Percentiles rank a stretch among this genome's conserved stretches.
phyloP scores from a whole-genome alignment of 1,284 basidiomycete genomes.

The Heterobasidion occidentale region DNA sequence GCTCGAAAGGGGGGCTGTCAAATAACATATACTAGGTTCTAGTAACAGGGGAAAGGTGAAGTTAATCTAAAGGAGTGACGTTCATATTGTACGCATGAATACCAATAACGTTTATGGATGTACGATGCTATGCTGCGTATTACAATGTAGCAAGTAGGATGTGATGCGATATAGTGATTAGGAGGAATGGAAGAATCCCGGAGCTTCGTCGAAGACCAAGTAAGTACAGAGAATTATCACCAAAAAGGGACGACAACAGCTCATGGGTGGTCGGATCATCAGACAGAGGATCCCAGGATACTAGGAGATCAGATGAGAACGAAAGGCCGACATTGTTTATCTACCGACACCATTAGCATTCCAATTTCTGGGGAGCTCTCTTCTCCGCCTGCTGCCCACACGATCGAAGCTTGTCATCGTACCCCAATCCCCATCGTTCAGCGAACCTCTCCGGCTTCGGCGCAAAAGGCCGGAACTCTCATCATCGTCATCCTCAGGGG shows the following conservation, averaged over 20 bases:
- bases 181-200: neutral
- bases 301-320: neutral
- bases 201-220: neutral
- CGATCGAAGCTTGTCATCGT: neutral
- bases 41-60: neutral
- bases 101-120: neutral
- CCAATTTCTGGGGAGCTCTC: slow-evolving; percentile 3
- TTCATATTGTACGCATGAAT: neutral
- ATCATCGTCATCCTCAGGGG: slow-evolving; percentile 3
- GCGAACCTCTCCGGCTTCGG: slow-evolving; percentile 9
- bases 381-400: slow-evolving; percentile 19
- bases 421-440: slow-evolving; percentile 11
- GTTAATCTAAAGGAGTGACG: neutral
- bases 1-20: neutral
- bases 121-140: neutral
- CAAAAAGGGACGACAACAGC: neutral
- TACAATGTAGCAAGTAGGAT: neutral
- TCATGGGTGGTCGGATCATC: neutral
- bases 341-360: neutral
- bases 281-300: neutral
- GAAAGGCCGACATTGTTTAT: neutral
- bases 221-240: neutral
- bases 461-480: neutral
- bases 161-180: neutral
- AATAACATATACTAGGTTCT: neutral